Conservation (phyloP, 2,329 filamentous ascomycete genomes). For the Kalmusia sp. region DNA sequence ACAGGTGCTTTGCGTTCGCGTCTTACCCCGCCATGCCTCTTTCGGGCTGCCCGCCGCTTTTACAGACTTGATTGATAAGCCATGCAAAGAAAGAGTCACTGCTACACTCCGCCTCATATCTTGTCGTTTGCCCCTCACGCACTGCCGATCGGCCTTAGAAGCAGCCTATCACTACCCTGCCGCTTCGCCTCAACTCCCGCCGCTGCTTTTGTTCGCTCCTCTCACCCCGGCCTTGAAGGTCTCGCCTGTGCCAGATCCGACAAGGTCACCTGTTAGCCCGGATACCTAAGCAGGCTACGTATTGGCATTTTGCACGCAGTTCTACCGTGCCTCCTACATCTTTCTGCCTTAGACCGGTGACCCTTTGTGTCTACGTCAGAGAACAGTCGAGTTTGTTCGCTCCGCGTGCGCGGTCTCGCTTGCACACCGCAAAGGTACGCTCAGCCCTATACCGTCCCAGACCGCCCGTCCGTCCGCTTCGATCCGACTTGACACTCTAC, state of each 20-base stretch:
- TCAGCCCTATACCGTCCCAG: constrained; percentile 15
- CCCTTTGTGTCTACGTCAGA: constrained; percentile 8
- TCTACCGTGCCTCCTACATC: constrained; percentile 22
- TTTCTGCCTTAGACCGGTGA: constrained; percentile 12
- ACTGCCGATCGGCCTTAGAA: neutral
- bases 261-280: constrained; percentile 23
- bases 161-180: constrained; percentile 14
- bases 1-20: neutral
- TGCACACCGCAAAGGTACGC: constrained; percentile 19
- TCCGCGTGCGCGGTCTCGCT: constrained; percentile 17
- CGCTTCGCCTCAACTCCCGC: neutral
- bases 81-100: constrained; percentile 12
- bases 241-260: constrained; percentile 19
- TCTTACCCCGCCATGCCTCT: constrained; percentile 16
- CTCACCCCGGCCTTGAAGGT: constrained; percentile 14
- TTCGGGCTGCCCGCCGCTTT: constrained; percentile 17
- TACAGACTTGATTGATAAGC: constrained; percentile 19
- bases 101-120: neutral
- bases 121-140: constrained; percentile 1
- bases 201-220: constrained; percentile 22
- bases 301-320: constrained; percentile 20
- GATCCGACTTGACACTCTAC: constrained; percentile 16
- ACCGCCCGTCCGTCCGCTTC: constrained; percentile 24
- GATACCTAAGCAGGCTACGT: constrained; percentile 16
- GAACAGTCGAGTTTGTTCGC: constrained; percentile 11